Evolutionary conservation across 768 basidiomycete species (phyloP), one percentile per base, ranked within the genome.

Genomic region (Nidularia pulvinata): DNA sequence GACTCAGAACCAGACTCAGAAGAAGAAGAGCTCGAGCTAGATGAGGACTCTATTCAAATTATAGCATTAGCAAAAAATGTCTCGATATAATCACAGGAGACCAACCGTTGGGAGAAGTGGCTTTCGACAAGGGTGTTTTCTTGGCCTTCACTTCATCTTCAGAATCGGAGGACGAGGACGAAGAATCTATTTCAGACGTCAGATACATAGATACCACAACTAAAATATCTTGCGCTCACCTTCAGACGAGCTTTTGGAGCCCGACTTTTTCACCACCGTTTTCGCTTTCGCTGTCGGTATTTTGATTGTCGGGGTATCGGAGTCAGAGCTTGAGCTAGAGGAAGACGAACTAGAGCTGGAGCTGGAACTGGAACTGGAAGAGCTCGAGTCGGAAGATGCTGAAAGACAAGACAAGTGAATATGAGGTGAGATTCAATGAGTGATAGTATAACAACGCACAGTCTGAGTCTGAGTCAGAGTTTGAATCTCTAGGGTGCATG

Each of bases 1-100:
- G 69, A 69, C 30, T 71, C 69, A 5, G 73, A 71, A 25, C 61
- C 65, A 6, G 73, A 73, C 52, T 61, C 65, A 37, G 67, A 67
- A 16, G 69, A 67, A 57, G 39, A 42, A 16, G 39, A 42, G 16
- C 56, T 61, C 19, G 64, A 58, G 43, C 52, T 53, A 42, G 39
- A 42, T 11, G 61, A 60, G 22, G 42, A 43, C 13, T 44, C 50
- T 42, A 11, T 10, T 19, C 16, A 36, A 37, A 50, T 48, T 14
- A 48, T 50, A 33, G 16, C 9, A 32, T 22, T 16, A 48, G n/a
- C 42, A 44, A 44, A 44, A 13, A 48, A 48, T 32, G 6, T 22
- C 19, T 51, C 14, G 34, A 51, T 42, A 42, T 16, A 42, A 42
- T 42, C 13, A 11, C 39, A 42, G 16, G 39, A 11, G 13, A 42